These are phyloP conservation scores for Saccharomyces hybrid DNA, from an alignment of 1,139 yeast species.

Conservation along the genomic window DNA sequence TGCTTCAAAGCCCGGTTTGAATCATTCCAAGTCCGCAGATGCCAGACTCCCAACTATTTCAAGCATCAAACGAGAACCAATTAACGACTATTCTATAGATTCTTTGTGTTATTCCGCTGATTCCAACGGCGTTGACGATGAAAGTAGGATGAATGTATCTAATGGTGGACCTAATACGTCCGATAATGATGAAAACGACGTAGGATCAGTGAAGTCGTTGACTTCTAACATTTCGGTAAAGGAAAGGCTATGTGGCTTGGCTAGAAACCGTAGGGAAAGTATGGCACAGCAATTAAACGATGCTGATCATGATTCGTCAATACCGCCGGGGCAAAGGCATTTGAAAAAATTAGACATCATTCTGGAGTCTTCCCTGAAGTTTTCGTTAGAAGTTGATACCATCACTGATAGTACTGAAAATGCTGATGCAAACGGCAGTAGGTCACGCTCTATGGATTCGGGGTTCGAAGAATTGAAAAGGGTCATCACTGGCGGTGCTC, in stretches of 20 bases:
- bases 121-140: background rate
- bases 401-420: slow-evolving; percentile 8
- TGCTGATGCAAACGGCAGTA: background rate
- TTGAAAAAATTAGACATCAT: slow-evolving; percentile 12
- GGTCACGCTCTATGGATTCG: slow-evolving; percentile 1
- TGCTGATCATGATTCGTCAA: background rate
- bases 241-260: slow-evolving; percentile 3
- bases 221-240: background rate
- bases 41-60: background rate
- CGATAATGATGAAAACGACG: background rate
- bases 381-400: slow-evolving; percentile 18
- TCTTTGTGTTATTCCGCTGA: background rate
- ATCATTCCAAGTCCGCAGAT: background rate
- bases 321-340: slow-evolving; percentile 2
- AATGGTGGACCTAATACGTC: background rate
- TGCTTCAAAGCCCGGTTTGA: background rate
- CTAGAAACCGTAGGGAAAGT: slow-evolving; percentile 1
- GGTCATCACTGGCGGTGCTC: slow-evolving; percentile 19
- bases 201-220: background rate
- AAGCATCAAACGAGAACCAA: background rate
- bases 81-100: background rate
- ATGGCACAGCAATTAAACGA: slow-evolving; percentile 2
- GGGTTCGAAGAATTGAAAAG: slow-evolving; percentile 14
- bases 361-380: slow-evolving; percentile 17
- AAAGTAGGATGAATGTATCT: background rate